Evolutionary conservation across 768 basidiomycete genomes (phyloP).

Genomic region (Leccinum ochraceum): DNA sequence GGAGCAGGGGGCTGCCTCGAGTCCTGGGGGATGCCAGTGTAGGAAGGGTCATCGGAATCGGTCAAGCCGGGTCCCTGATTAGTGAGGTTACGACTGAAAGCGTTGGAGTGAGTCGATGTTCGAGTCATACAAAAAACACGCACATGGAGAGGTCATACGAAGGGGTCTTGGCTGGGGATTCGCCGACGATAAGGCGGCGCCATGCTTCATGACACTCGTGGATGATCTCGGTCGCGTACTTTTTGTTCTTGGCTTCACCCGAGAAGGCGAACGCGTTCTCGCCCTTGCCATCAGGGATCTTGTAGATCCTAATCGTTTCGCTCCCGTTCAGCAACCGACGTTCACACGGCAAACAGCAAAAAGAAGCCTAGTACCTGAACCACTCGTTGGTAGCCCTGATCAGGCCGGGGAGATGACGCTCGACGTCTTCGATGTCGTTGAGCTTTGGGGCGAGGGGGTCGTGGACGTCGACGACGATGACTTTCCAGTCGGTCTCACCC

Average conservation of each 20-base stretch:
- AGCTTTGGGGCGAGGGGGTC: conserved; percentile 96
- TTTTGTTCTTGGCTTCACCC: conserved; percentile 99
- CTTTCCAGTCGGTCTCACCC: conserved; percentile 99
- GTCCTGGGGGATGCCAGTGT: conserved; percentile 70
- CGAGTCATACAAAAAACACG: conserved; percentile 29
- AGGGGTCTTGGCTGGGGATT: conserved; percentile 69
- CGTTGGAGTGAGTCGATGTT: conserved; percentile 1
- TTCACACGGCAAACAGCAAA: neutral
- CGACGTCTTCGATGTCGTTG: conserved; percentile 99
- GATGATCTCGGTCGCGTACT: conserved; percentile 98
- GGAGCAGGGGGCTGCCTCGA: conserved; percentile 84
- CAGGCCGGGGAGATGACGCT: conserved; percentile 94
- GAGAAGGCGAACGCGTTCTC: conserved; percentile 99
- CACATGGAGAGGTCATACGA: conserved; percentile 84
- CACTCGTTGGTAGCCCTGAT: conserved; percentile 98
- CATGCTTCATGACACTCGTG: conserved; percentile 99
- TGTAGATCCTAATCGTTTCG: conserved; percentile 71
- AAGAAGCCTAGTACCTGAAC: conserved; percentile 71
- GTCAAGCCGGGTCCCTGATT: conserved; percentile 69
- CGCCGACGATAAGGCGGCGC: conserved; percentile 88
- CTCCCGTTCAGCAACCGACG: conserved; percentile 1
- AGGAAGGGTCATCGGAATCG: conserved; percentile 58
- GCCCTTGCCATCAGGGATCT: conserved; percentile 93
- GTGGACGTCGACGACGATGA: conserved; percentile 94
- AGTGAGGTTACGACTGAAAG: conserved; percentile 75